phyloP scores from a whole-genome alignment of 257 asterid species.

The Craterostigma plantagineum region DNA sequence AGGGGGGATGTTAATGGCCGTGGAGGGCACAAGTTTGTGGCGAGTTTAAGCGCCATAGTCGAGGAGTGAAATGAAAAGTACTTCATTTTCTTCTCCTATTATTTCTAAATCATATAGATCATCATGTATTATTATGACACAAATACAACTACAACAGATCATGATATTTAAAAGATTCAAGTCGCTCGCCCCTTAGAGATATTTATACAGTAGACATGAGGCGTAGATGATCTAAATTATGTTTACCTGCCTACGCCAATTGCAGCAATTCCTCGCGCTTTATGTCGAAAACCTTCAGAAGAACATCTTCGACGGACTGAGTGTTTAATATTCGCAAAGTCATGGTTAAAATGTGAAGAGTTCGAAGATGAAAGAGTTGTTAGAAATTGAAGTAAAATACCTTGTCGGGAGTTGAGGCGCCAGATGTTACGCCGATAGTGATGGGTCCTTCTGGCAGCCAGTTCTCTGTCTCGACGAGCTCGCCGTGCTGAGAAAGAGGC shows the following conservation, averaged over 20 bases:
- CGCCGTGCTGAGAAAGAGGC: slow-evolving; percentile 65
- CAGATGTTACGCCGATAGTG: slow-evolving; percentile 85
- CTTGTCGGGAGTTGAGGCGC: slow-evolving; percentile 99
- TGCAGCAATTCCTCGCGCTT: slow-evolving; percentile 64
- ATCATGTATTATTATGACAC: too few species aligned
- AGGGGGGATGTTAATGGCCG: slow-evolving; percentile 10
- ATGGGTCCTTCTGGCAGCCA: slow-evolving; percentile 83
- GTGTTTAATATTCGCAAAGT: too few species aligned
- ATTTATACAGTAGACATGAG: too few species aligned
- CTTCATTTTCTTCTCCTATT: too few species aligned
- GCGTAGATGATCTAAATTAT: too few species aligned
- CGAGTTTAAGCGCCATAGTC: slow-evolving; percentile 30
- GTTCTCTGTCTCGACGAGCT: slow-evolving; percentile 85
- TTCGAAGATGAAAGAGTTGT: background rate
- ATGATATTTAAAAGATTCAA: too few species aligned
- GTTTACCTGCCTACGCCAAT: slow-evolving; percentile 22
- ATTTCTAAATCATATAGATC: too few species aligned
- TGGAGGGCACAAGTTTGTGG: slow-evolving; percentile 17
- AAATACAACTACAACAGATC: too few species aligned
- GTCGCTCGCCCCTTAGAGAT: too few species aligned
- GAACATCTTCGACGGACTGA: slow-evolving; percentile 84
- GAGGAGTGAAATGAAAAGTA: slow-evolving; percentile 21
- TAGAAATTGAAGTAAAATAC: slow-evolving; percentile 15
- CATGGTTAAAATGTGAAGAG: background rate
- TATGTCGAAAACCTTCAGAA: slow-evolving; percentile 49